A percentile compares a stretch with the other conserved stretches of the same genome.
phyloP scores from a whole-genome alignment of 495 filamentous ascomycete genomes.

The Bombardia bombarda region DNA sequence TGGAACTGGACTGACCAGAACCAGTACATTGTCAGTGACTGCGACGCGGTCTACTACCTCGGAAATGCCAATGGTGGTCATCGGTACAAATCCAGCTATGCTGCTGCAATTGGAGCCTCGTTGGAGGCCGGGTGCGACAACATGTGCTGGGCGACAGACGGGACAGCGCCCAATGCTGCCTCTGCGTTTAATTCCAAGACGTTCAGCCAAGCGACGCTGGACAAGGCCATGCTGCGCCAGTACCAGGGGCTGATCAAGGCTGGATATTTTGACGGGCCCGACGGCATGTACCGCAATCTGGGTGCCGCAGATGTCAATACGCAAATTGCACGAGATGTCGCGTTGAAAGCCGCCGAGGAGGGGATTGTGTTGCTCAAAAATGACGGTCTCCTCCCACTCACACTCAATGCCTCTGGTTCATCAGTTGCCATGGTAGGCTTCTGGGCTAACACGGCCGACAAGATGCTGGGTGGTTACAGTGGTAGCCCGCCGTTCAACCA shows the following conservation, averaged over 20 bases:
- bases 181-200: slow-evolving; percentile 6
- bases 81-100: slow-evolving; percentile 19
- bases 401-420: slow-evolving; percentile 9
- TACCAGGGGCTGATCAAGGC: slow-evolving; percentile 39
- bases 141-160: slow-evolving; percentile 21
- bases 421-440: slow-evolving; percentile 28
- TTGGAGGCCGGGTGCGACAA: slow-evolving; percentile 14
- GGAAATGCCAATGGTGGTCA: slow-evolving; percentile 12
- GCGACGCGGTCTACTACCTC: slow-evolving; percentile 28
- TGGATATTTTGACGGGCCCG: slow-evolving; percentile 13
- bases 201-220: slow-evolving; percentile 6
- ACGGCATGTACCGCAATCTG: slow-evolving; percentile 4
- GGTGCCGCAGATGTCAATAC: slow-evolving; percentile 10
- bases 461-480: slow-evolving; percentile 33
- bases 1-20: slow-evolving; percentile 37
- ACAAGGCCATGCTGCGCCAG: slow-evolving; percentile 9
- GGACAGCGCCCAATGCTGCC: slow-evolving; percentile 8
- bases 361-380: slow-evolving; percentile 27
- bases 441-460: slow-evolving; percentile 23
- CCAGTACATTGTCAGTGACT: slow-evolving; percentile 37
- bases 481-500: slow-evolving; percentile 26
- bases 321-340: slow-evolving; percentile 14
- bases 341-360: slow-evolving; percentile 22
- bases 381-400: slow-evolving; percentile 21
- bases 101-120: slow-evolving; percentile 18